Base-by-base conservation (phyloP, 768 basidiomycete genomes). In the Coprinopsis cinerea region DNA sequence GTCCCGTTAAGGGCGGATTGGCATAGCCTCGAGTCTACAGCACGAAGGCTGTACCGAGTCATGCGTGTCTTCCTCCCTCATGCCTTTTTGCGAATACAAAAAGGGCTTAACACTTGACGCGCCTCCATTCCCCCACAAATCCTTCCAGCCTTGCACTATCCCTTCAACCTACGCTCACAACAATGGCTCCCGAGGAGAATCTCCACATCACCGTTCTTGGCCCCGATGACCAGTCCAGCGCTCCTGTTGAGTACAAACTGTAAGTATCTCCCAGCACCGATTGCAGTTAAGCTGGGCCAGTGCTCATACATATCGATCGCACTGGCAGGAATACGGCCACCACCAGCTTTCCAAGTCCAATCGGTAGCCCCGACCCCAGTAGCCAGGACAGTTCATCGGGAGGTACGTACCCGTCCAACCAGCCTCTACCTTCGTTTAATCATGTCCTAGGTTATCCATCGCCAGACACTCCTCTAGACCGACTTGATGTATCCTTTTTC, bases 161-260 rank as follows among this genome's bases (percentile, higher is more conserved):
- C 17, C 36, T 39, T 32, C 30, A 15, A 40, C 35, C 20, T 15
- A 25, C 36, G n/a, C 35, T 23, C 37, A 52, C 25, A 44, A 23
- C 2, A 2, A 23, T 51, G 22, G 7, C 30, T 5, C 37, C 13
- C 39, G 6, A 41, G 18, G 42, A 52, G 30, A 43, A 24, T 26
- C 42, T 42, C n/a, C 36, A 42, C 43, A 53, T 53, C 42, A 43
- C 52, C 15, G 35, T 53, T 47, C 41, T 53, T 22, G 41, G 34
- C 13, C 52, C 52, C n/a, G 52, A 53, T 26, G 28, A 28, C 39
- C 9, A 14, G 13, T 40, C 41, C 27, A 18, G 41, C 7, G 40
- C 44, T 36, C 40, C 47, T 14, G 24, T 44, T 34, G 26, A 20
- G 3, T 35, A 28, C 36, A 25, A 44, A 20, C 28, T 32, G 48